phyloP scores from a whole-genome alignment of 78 protist genomes.

The Dictyostelium firmibasis region DNA sequence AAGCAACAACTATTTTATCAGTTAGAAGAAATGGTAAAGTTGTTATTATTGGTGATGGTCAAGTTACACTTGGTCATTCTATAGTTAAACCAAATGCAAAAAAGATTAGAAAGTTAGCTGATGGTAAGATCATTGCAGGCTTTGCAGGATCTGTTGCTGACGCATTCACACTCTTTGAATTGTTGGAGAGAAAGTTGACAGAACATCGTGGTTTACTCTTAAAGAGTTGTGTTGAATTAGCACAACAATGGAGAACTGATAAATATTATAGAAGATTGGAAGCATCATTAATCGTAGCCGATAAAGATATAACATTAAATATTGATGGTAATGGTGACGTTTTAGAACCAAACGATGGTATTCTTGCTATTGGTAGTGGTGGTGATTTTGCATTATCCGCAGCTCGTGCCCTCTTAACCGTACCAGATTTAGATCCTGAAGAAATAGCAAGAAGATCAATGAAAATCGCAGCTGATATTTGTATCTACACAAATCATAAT shows the following conservation, averaged over 20 bases:
- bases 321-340: slow-evolving; percentile 91
- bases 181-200: slow-evolving; percentile 82
- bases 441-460: slow-evolving; percentile 86
- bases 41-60: slow-evolving; percentile 88
- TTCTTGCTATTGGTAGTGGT: slow-evolving; percentile 89
- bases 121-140: slow-evolving; percentile 83
- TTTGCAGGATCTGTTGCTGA: slow-evolving; percentile 93
- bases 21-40: slow-evolving; percentile 79
- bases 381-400: slow-evolving; percentile 90
- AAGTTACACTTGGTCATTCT: slow-evolving; percentile 82
- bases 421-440: slow-evolving; percentile 78
- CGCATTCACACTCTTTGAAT: slow-evolving; percentile 88
- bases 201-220: slow-evolving; percentile 87
- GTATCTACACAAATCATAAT: slow-evolving; percentile 86
- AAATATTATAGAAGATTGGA: slow-evolving; percentile 86
- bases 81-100: slow-evolving; percentile 88
- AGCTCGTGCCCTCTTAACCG: slow-evolving; percentile 88
- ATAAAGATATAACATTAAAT: slow-evolving; percentile 62
- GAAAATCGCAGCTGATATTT: slow-evolving; percentile 90
- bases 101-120: slow-evolving; percentile 80
- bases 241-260: slow-evolving; percentile 92
- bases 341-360: slow-evolving; percentile 87
- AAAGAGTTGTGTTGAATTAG: slow-evolving; percentile 89
- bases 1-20: slow-evolving; percentile 83
- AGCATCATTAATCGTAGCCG: slow-evolving; percentile 86